Percentiles rank a stretch among this genome's conserved stretches.
phyloP scores from a whole-genome alignment of 208 protist species.

The Leptomonas pyrrhocoris region DNA sequence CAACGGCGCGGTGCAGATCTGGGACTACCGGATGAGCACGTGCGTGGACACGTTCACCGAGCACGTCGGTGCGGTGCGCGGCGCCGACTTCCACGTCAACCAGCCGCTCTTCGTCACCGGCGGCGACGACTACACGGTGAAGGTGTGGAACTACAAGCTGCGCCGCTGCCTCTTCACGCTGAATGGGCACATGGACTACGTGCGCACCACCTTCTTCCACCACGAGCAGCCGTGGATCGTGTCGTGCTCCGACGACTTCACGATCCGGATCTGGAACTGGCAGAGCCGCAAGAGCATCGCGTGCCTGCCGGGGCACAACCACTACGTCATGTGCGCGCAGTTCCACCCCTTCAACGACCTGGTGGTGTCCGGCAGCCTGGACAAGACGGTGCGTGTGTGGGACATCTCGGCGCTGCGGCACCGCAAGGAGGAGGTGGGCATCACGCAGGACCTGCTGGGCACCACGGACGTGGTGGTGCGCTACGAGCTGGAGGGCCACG shows the following conservation, averaged over 20 bases:
- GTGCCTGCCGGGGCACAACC: conserved; percentile 96
- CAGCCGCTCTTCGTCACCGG: conserved; percentile 99
- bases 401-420: conserved; percentile 95
- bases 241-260: conserved; percentile 98
- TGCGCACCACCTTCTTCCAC: conserved; percentile 99
- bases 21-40: conserved; percentile 98
- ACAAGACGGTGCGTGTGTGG: conserved; percentile 99
- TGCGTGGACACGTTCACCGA: conserved; percentile 97
- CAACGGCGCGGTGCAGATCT: conserved; percentile 99
- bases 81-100: conserved; percentile 97
- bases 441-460: conserved; percentile 95
- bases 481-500: conserved; percentile 97
- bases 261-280: conserved; percentile 99
- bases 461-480: conserved; percentile 93
- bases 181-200: conserved; percentile 98
- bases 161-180: conserved; percentile 98
- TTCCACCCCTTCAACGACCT: conserved; percentile 97
- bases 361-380: conserved; percentile 98
- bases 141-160: conserved; percentile 99
- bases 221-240: conserved; percentile 98
- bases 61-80: conserved; percentile 95
- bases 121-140: conserved; percentile 99
- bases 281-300: conserved; percentile 94
- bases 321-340: conserved; percentile 99
- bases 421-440: conserved; percentile 58